Percentiles rank a stretch among this genome's conserved stretches.
These are phyloP conservation scores for Hymenoscyphus scutula DNA, from an alignment of 2,329 filamentous ascomycete genomes.

Conservation along the genomic window DNA sequence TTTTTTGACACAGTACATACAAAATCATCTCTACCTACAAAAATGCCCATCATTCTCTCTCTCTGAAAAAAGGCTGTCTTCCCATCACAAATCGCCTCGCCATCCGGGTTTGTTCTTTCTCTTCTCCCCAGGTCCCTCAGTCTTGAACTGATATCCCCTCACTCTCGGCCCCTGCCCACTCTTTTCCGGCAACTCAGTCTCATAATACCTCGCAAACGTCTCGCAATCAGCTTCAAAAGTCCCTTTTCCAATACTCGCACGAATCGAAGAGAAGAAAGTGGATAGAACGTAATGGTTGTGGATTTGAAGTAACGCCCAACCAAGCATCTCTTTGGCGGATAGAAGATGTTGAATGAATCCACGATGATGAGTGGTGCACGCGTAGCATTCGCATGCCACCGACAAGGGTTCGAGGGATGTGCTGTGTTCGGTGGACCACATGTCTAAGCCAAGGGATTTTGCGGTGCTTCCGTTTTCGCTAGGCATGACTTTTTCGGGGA, in stretches of 20 bases:
- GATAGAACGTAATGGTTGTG: constrained; percentile 80
- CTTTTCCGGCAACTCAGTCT: constrained; percentile 66
- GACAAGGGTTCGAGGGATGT: constrained; percentile 61
- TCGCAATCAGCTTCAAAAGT: constrained; percentile 55
- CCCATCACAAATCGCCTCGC: constrained; percentile 39
- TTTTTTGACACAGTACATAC: no score
- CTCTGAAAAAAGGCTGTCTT: no score
- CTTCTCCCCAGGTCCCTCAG: constrained; percentile 56
- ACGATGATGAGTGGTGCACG: constrained; percentile 78
- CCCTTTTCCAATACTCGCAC: constrained; percentile 56
- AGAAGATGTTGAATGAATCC: constrained; percentile 89
- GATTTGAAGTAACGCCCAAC: constrained; percentile 87
- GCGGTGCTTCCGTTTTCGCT: constrained; percentile 22
- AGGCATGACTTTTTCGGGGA: constrained; percentile 11
- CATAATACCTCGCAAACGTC: constrained; percentile 57
- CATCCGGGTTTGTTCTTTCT: constrained; percentile 69
- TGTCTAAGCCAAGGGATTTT: constrained; percentile 68
- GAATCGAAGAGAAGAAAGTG: constrained; percentile 70
- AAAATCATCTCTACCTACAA: no score
- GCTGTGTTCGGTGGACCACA: constrained; percentile 67
- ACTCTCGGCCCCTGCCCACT: constrained; percentile 76
- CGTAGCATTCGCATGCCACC: constrained; percentile 71
- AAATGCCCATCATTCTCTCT: no score
- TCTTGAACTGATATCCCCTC: constrained; percentile 79
- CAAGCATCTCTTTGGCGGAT: constrained; percentile 91